Evolutionary conservation across 129 eudicot genomes (phyloP).

Genomic region (Kitagawia praeruptora): DNA sequence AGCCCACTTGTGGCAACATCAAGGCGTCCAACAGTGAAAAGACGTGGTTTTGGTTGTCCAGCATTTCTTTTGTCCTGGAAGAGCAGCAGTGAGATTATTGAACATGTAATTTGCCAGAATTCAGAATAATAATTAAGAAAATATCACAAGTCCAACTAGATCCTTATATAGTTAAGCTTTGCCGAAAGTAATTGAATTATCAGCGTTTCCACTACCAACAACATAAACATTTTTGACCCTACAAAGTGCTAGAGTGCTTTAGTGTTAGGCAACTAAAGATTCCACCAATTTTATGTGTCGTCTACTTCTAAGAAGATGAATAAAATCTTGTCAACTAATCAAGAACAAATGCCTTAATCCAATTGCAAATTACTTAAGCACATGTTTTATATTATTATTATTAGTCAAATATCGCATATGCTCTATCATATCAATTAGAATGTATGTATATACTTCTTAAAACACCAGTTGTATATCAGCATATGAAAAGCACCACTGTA

Average conservation of each 20-base stretch:
- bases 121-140: no score
- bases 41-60: constrained; percentile 75
- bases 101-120: no score
- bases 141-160: not conserved
- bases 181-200: not conserved
- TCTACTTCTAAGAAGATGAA: not conserved
- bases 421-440: not conserved
- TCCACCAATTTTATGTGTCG: not conserved
- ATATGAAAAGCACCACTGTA: not conserved
- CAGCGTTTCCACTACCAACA: not conserved
- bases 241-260: not conserved
- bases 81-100: constrained; percentile 9
- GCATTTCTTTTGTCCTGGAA: constrained; percentile 60
- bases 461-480: not conserved
- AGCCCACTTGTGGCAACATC: constrained; percentile 91
- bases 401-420: not conserved
- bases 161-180: not conserved
- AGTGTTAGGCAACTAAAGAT: not conserved
- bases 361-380: not conserved
- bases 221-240: not conserved
- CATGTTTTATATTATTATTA: not conserved
- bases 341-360: not conserved
- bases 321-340: not conserved
- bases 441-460: not conserved
- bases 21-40: constrained; percentile 89